Evolutionary conservation across 2,329 filamentous ascomycete species (phyloP).

Genomic region (Aspergillus unguis): DNA sequence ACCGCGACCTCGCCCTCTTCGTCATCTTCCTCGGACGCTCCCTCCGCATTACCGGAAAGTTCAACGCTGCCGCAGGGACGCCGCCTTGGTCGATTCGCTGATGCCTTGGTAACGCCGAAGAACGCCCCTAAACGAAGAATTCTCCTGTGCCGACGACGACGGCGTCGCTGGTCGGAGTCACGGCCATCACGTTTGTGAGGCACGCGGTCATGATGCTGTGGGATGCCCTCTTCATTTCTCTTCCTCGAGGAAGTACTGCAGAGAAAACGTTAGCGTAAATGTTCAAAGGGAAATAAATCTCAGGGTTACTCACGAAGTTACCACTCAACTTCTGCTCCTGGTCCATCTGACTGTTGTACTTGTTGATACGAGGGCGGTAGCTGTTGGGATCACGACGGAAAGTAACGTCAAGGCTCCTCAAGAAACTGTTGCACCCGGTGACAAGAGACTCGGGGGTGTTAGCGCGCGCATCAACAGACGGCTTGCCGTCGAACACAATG

Average conservation of each 20-base stretch:
- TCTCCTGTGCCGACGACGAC: constrained; percentile 30
- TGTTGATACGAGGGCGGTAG: constrained; percentile 97
- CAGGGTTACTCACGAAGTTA: constrained; percentile 73
- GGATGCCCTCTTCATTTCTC: constrained; percentile 65
- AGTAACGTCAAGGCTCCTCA: constrained; percentile 95
- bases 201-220: constrained; percentile 39
- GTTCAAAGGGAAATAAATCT: no score
- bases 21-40: constrained; percentile 56
- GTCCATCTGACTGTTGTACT: constrained; percentile 89
- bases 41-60: constrained; percentile 54
- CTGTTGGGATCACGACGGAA: constrained; percentile 98
- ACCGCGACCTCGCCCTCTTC: constrained; percentile 39
- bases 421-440: constrained; percentile 92
- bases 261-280: constrained; percentile 9
- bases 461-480: constrained; percentile 81
- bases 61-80: constrained; percentile 25
- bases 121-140: constrained; percentile 37
- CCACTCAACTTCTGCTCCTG: constrained; percentile 93
- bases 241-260: constrained; percentile 92
- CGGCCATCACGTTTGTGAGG: constrained; percentile 36
- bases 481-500: constrained; percentile 96
- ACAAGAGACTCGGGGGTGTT: constrained; percentile 88
- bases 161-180: constrained; percentile 34
- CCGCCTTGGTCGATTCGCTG: constrained; percentile 29
- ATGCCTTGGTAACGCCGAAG: constrained; percentile 44